Evolutionary conservation across 179 eudicot species (phyloP).

Genomic region (Gypsophila paniculata): DNA sequence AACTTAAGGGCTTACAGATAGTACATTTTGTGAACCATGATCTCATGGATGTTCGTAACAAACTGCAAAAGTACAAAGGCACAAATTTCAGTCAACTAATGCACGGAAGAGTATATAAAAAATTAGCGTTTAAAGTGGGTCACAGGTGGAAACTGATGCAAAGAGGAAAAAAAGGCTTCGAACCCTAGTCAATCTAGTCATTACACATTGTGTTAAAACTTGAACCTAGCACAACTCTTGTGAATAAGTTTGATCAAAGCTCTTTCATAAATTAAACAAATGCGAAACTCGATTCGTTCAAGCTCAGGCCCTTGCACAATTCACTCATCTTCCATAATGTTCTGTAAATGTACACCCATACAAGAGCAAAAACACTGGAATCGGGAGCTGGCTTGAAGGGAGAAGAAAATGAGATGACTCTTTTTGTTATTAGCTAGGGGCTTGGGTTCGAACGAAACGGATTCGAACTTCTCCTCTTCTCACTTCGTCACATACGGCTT

Average conservation of each 20-base stretch:
- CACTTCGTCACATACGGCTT: too few relatives aligned
- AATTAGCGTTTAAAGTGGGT: neutral
- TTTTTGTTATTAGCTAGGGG: too few relatives aligned
- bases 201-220: neutral
- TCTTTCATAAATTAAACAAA: constrained; percentile 7
- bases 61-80: constrained; percentile 50
- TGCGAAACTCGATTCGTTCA: neutral
- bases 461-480: too few relatives aligned
- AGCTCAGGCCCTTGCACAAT: neutral
- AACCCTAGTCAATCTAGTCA: too few relatives aligned
- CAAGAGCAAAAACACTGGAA: too few relatives aligned
- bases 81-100: neutral
- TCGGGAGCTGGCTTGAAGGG: too few relatives aligned
- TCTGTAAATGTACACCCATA: too few relatives aligned
- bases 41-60: constrained; percentile 70
- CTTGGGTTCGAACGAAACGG: too few relatives aligned
- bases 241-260: neutral
- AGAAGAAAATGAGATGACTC: too few relatives aligned
- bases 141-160: neutral
- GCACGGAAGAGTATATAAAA: neutral
- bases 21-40: constrained; percentile 75
- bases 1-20: constrained; percentile 52
- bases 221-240: neutral
- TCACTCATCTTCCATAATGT: neutral
- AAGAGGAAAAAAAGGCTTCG: neutral